Base-by-base conservation (phyloP, 495 filamentous ascomycete genomes). In the Xeromyces bisporus region DNA sequence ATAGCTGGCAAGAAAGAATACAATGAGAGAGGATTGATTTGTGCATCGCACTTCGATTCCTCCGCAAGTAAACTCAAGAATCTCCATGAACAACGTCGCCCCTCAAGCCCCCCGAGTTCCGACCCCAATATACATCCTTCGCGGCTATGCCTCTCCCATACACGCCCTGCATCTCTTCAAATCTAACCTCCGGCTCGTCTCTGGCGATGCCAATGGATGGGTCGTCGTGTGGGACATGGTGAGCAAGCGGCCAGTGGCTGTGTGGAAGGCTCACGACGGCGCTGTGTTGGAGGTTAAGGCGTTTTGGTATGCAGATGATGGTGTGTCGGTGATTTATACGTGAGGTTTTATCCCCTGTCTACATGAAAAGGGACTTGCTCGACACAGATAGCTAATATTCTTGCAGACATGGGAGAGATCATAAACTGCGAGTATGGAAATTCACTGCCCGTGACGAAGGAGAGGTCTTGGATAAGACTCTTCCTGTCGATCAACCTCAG, bases 171-270 rank as follows among this genome's bases (percentile, higher is more conserved):
- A 69, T 32, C 80, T 97, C 48, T 67, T 80, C 38, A 67, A 67
- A 27, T 43, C 55, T 30, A 92, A 93, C 41, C 62, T 71, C 28
- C 75, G 81, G 7, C 74, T 97, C 1, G 45, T 87, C 16, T 86
- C 84, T 4, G 89, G 76, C 11, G 89, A 97, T 53, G 79, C 82
- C 3, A 79, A 93, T 30, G 89, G 89, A 40, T 94, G 80, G 68
- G 59, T 92, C 20, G 66, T 92, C 7, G 52, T 84, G 14, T 97
- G 89, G 89, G 76, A 80, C 42, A 53, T 93, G 11, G 66, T 73
- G 23, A 80, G 72, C 29, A 83, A 89, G 55, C 69, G 89, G 6
- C 74, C 89, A 0, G 65, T 77, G 18, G 80, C 79, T 0, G 82
- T 85, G 1, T 97, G 89, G 89, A 74, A 71, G 42, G 78, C 83